Evolutionary conservation across 306 rosid species (phyloP), one percentile per base, ranked within the genome.

Genomic region (Citrullus mucosospermus): DNA sequence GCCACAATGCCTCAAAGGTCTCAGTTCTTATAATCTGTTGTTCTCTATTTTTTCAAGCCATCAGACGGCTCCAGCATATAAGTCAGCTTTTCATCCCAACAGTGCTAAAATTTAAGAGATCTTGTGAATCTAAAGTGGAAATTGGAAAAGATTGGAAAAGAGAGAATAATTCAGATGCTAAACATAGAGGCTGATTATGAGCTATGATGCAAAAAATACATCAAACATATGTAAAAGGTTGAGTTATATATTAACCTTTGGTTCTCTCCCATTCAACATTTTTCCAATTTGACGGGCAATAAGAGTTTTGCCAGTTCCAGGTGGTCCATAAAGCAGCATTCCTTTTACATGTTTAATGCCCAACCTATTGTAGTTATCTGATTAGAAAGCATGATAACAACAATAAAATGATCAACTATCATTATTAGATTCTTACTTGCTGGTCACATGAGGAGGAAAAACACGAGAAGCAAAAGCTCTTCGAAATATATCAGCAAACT

Each of bases 381-480:
- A 51, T 62, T 84, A 84, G 79, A 84, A 81, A 81, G 75, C 60
- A 77, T 39, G 77, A 46, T 76, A 80, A 73, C 65, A 71, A 78
- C 80, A 73, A 69, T 81, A 58, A 68, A 36, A 17, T 17, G 81
- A 22, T 78, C 78, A 75, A 77, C 48, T 58, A 66, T 65, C 48
- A 57, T 76, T 77, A 80, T 38, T 61, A 55, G 34, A 80, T 72
- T 78, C 80, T 91, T 95, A 92, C 99, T 96, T 96, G 76, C 88
- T 88, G 77, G 96, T 89, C 87, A 96, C 99, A 8, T 96, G 97
- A 56, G 99, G 85, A 81, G 99, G 99, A 83, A 92, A 92, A 80
- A 96, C 99, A 82, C 99, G 99, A 53, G 99, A 96, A 20, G 99
- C 97, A 85, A 96, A 96, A 71, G 99, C 97, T 88, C 99, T 92